Conservation (phyloP, 2,329 filamentous ascomycete genomes). For the Aspergillus nomiae region DNA sequence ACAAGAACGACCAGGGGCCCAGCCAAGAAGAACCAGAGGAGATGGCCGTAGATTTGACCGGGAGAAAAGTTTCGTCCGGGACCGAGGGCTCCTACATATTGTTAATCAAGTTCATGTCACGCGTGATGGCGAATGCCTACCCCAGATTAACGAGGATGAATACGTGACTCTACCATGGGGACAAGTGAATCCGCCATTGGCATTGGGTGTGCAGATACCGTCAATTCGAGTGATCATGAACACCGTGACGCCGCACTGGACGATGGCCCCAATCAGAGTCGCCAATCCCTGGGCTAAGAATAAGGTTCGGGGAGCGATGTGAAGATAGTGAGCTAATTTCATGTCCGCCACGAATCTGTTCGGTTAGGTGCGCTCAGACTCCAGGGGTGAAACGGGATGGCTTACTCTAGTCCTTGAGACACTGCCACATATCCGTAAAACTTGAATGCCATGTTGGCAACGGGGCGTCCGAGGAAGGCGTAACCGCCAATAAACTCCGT, state of each 20-base stretch:
- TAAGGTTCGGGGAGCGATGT: constrained; percentile 51
- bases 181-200: constrained; percentile 61
- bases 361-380: neutral
- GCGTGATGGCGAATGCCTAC: constrained; percentile 32
- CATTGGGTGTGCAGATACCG: constrained; percentile 56
- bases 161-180: constrained; percentile 63
- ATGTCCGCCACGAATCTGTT: constrained; percentile 65
- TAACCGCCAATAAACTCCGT: constrained; percentile 54
- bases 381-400: neutral
- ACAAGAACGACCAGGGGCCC: constrained; percentile 64
- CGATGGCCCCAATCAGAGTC: constrained; percentile 51
- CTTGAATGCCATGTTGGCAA: constrained; percentile 66
- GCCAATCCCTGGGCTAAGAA: constrained; percentile 56
- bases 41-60: constrained; percentile 61
- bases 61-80: constrained; percentile 68
- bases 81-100: constrained; percentile 57
- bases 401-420: constrained; percentile 58
- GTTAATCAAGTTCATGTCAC: neutral
- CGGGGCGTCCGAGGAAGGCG: constrained; percentile 48
- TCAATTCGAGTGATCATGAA: constrained; percentile 52
- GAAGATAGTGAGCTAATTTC: constrained; percentile 59
- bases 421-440: constrained; percentile 71
- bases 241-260: constrained; percentile 53
- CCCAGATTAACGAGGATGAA: constrained; percentile 72
- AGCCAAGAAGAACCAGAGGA: constrained; percentile 72